Base-by-base conservation (phyloP, 352 stramenopile genomes). In the Thraustotheca clavata region DNA sequence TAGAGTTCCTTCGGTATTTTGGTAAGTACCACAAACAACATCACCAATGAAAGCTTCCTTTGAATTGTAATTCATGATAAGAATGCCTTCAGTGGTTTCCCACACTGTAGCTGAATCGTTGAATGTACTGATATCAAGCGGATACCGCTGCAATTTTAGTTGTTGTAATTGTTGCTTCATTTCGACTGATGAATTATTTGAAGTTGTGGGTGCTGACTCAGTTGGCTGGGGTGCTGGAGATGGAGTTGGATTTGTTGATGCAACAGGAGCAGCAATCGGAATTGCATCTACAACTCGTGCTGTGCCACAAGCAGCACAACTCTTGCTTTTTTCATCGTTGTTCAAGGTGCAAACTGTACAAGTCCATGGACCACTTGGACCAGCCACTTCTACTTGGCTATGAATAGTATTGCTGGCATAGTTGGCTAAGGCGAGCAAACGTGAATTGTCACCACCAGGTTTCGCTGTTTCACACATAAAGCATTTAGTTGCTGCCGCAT, bases 301-400 rank as follows among this genome's bases (percentile, higher is more conserved):
- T 14, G 79, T 91, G 6, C 74, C 74, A 31, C 85, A 94, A 77
- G 92, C 88, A 57, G 88, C 77, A 48, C 85, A 94, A 5, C 62
- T 69, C 33, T 66, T 71, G 67, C 88, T 70, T 0, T 66, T 31
- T 16, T 72, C 67, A 29, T 80, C 74, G 55, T 94, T 94, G 55
- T 86, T 73, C 83, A 94, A 92, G 4, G 85, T 94, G 49, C 85
- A 94, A 3, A 81, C 85, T 24, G 69, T 52, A 59, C 81, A 91
- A 47, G 57, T 69, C 81, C 81, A 91, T 22, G 74, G 43, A 14
- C 43, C 43, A 36, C 48, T 27, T 4, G 59, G 35, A 14, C 60
- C 34, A 26, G n/a, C n/a, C n/a, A n/a, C n/a, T n/a, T n/a, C n/a
- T n/a, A n/a, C n/a, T n/a, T n/a, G n/a, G n/a, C n/a, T n/a, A 55